Conservation (phyloP, 2,329 filamentous ascomycete species). For the Rhexocercosporidium sp. region DNA sequence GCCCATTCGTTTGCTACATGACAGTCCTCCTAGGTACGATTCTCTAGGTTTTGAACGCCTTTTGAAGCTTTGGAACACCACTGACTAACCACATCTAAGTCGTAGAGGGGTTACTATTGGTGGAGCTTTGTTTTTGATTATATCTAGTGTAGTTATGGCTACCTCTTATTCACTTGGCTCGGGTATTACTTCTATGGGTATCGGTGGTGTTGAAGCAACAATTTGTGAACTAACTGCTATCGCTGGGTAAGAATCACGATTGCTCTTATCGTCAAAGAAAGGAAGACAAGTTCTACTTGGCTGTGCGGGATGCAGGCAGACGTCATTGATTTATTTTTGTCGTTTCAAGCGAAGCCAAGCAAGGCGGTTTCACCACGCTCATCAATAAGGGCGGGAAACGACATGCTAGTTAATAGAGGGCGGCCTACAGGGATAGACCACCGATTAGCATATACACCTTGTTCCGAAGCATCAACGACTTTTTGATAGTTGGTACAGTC, state of each 20-base stretch:
- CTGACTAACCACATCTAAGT: background rate
- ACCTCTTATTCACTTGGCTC: background rate
- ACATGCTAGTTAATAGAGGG: no score
- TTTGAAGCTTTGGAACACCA: background rate
- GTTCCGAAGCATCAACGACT: no score
- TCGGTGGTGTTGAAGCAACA: background rate
- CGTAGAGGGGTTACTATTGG: background rate
- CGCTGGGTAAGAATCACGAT: slow-evolving; percentile 8
- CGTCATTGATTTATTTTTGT: no score
- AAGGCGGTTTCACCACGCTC: no score
- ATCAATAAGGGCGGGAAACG: no score
- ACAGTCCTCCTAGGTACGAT: background rate
- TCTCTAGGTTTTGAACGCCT: background rate
- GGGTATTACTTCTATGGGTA: background rate
- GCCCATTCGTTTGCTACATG: background rate
- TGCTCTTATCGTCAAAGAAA: no score
- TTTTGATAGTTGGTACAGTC: no score
- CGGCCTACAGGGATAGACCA: no score
- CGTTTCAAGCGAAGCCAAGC: no score
- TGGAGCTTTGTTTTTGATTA: background rate
- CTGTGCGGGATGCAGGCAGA: no score
- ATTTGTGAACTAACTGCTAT: background rate
- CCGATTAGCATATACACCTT: no score
- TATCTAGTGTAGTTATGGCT: background rate
- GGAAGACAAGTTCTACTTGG: no score